A percentile compares a stretch with the other conserved stretches of the same genome.
Conservation (phyloP, 2,329 filamentous ascomycete species). For the Fusarium sublunatum region DNA sequence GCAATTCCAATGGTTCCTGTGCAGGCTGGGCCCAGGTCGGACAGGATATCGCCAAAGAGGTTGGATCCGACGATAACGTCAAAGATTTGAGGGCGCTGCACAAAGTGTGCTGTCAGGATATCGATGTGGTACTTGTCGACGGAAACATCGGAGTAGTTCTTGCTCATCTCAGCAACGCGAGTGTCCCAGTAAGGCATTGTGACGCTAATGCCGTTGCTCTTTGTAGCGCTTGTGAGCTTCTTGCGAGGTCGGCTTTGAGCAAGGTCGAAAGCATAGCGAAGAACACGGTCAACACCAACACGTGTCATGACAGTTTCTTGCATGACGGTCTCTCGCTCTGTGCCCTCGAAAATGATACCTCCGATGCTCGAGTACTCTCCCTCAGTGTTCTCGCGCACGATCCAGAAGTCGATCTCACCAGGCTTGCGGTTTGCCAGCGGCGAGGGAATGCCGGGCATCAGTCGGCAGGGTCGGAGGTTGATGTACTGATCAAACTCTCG, state of each 20-base stretch:
- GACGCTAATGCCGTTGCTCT: constrained; percentile 74
- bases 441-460: constrained; percentile 69
- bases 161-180: constrained; percentile 64
- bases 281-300: constrained; percentile 68
- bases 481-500: constrained; percentile 76
- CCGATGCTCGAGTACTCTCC: constrained; percentile 75
- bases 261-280: constrained; percentile 73
- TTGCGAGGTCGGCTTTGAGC: constrained; percentile 68
- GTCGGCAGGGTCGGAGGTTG: constrained; percentile 72
- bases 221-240: constrained; percentile 72
- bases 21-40: constrained; percentile 75
- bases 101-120: constrained; percentile 73
- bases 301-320: constrained; percentile 74
- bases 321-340: constrained; percentile 69
- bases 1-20: constrained; percentile 79
- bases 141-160: constrained; percentile 67
- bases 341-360: constrained; percentile 69
- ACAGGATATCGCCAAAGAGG: constrained; percentile 74
- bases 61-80: constrained; percentile 75
- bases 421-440: constrained; percentile 64
- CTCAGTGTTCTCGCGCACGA: constrained; percentile 74
- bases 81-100: constrained; percentile 66
- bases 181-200: constrained; percentile 78
- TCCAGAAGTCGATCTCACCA: constrained; percentile 74
- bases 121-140: constrained; percentile 75